These are phyloP conservation scores for Calamus simplicifolius DNA, from an alignment of 176 grass and related monocot genomes.

Conservation along the genomic window DNA sequence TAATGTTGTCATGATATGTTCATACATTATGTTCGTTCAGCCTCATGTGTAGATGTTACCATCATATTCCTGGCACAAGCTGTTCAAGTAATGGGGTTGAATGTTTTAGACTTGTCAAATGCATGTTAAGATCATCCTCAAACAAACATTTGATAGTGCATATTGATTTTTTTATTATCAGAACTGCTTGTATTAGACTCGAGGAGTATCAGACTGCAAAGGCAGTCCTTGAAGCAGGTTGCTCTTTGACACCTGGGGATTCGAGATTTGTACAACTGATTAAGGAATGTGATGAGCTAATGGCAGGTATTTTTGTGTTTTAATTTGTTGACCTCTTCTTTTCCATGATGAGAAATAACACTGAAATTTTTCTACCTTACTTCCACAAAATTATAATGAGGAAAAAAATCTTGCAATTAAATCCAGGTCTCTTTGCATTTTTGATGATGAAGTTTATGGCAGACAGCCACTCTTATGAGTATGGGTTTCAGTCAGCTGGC, in stretches of 20 bases:
- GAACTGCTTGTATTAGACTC: slow-evolving; percentile 71
- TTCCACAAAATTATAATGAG: too few species aligned
- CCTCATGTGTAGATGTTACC: too few species aligned
- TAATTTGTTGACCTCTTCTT: background rate
- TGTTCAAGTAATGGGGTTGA: too few species aligned
- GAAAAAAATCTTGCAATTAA: too few species aligned
- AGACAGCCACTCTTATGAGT: too few species aligned
- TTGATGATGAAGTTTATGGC: too few species aligned
- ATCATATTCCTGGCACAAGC: too few species aligned
- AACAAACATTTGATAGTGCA: background rate
- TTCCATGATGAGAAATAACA: background rate
- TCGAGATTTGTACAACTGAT: slow-evolving; percentile 65
- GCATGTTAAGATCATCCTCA: background rate
- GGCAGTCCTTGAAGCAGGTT: slow-evolving; percentile 64
- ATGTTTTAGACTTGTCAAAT: background rate
- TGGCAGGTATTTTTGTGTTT: slow-evolving; percentile 37
- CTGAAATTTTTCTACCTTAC: background rate
- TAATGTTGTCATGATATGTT: too few species aligned
- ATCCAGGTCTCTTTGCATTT: too few species aligned
- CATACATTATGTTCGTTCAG: too few species aligned
- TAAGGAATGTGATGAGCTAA: slow-evolving; percentile 70
- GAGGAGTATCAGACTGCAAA: slow-evolving; percentile 94
- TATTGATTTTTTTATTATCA: slow-evolving; percentile 16
- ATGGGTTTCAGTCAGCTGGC: too few species aligned
- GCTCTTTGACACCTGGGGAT: slow-evolving; percentile 47